phyloP scores from a whole-genome alignment of 345 rosid species.

The Eucalyptus erythrocorys region DNA sequence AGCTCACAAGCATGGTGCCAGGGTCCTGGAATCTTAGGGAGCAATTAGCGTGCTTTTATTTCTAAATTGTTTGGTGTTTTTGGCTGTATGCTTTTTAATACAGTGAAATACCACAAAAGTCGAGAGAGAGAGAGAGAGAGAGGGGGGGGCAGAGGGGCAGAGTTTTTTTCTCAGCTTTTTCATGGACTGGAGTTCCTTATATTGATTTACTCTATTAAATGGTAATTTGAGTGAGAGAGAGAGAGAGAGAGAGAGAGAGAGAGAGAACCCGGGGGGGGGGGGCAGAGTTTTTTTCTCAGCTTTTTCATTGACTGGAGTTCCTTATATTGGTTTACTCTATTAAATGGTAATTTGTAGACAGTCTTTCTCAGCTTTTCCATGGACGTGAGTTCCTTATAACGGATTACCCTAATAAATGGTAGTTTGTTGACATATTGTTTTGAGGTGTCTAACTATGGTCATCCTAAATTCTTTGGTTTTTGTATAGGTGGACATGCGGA shows the following conservation, averaged over 20 bases:
- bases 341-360: neutral
- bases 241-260: neutral
- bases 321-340: neutral
- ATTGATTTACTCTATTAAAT: neutral
- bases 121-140: neutral
- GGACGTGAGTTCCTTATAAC: neutral
- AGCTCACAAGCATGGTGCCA: neutral
- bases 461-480: neutral
- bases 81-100: neutral
- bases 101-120: neutral
- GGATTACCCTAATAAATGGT: neutral
- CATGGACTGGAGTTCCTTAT: neutral
- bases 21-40: neutral
- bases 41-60: neutral
- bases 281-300: neutral
- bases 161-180: neutral
- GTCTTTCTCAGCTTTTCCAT: neutral
- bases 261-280: neutral
- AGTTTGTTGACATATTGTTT: neutral
- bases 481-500: constrained; percentile 87
- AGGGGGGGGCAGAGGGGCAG: neutral
- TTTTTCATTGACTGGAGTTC: neutral
- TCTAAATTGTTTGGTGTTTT: neutral
- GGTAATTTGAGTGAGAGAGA: neutral
- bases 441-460: neutral